Evolutionary conservation across 768 basidiomycete species (phyloP), one percentile per base, ranked within the genome.

Genomic region (Mycena kentingensis): DNA sequence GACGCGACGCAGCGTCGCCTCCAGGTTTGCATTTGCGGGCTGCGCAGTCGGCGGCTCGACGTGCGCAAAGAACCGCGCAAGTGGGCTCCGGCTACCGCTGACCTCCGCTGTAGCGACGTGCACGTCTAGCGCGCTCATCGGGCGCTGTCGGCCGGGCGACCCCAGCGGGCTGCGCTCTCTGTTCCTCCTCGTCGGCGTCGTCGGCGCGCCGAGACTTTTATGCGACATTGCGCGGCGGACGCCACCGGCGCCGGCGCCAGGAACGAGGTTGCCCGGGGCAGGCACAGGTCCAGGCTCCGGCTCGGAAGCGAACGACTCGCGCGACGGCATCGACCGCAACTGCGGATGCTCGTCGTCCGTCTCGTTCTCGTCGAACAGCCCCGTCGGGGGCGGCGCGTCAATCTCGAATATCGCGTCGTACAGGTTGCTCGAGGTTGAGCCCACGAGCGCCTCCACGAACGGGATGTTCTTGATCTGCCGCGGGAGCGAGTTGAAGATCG

Each of bases 351-450:
- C 82, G n/a, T 74, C 73, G 13, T 75, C 79, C 58, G 63, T 69
- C 31, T 81, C 82, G 5, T 67, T 73, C 12, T 78, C 79, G 4
- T 69, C 70, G 57, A 87, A 84, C 24, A 83, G 69, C 34, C 76
- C 79, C 18, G 72, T 68, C 8, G 82, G 77, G 28, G 69, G 65
- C 3, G 68, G 65, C 19, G 78, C 63, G 24, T 89, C 85, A 2
- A 87, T 79, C 49, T 88, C 86, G 60, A 93, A 91, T 36, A 93
- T 87, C 2, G 87, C 88, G 45, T 88, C 88, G 60, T 86, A 87
- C 16, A 93, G 61, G 52, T 87, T 83, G 46, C 76, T 79, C 15
- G 82, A 76, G 15, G 82, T 74, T 5, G 85, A 81, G 22, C 90
- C 88, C n/a, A 90, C 79, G 15, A 93, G 65, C 15, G 85, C 85